Percentiles rank a stretch among this genome's conserved stretches.
phyloP scores from a whole-genome alignment of 2,329 filamentous ascomycete genomes.

The Sphaerulina vaccinii region DNA sequence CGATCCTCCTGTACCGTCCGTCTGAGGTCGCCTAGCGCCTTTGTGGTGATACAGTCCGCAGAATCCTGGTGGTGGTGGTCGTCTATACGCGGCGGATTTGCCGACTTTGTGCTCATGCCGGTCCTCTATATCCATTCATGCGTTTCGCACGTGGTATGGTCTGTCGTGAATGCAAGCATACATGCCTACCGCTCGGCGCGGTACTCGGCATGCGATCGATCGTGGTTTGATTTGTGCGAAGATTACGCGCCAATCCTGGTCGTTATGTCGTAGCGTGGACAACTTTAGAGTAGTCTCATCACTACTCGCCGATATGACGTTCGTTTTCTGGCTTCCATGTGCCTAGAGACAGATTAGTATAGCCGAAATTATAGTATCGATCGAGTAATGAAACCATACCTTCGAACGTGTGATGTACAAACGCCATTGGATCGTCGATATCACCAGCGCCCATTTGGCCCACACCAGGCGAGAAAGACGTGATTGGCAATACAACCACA shows the following conservation, averaged over 20 bases:
- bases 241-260: conserved; percentile 9
- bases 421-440: conserved; percentile 89
- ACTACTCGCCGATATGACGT: conserved; percentile 61
- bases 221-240: conserved; percentile 2
- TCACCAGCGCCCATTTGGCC: conserved; percentile 89
- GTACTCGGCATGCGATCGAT: conserved; percentile 1
- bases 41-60: not conserved
- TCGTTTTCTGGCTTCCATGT: conserved; percentile 74
- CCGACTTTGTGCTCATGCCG: not conserved
- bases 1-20: not conserved
- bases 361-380: not conserved
- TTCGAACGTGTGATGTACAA: conserved; percentile 95
- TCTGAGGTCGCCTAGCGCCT: not conserved
- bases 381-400: conserved; percentile 56
- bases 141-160: conserved; percentile 3
- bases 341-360: conserved; percentile 47
- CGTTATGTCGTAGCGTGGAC: conserved; percentile 1
- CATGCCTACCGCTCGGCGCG: conserved; percentile 5
- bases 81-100: not conserved
- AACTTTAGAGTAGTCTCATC: conserved; percentile 4
- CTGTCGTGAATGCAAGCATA: not conserved
- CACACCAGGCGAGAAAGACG: conserved; percentile 93
- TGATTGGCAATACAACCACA: conserved; percentile 90
- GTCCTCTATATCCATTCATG: not conserved
- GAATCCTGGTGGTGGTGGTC: not conserved